These are phyloP conservation scores for Rhizopus delemar DNA, from an alignment of 371 early-diverging fungal species.

Conservation along the genomic window DNA sequence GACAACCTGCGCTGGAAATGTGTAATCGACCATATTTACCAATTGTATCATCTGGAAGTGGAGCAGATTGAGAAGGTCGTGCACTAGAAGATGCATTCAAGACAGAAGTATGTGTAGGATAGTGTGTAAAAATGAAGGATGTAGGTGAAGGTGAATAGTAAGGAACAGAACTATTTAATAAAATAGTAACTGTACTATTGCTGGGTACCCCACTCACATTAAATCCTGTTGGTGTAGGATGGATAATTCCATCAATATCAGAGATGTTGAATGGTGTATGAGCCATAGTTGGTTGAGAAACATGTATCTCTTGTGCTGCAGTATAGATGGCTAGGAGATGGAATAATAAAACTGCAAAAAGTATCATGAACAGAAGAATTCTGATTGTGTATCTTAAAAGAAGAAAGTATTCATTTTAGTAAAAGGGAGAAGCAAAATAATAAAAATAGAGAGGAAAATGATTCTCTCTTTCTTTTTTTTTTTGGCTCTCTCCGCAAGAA, in stretches of 20 bases:
- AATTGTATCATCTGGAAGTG: conserved; percentile 47
- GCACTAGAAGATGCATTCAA: conserved; percentile 34
- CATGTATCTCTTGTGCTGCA: background rate
- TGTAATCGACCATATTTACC: conserved; percentile 46
- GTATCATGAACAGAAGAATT: no score
- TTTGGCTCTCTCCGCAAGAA: no score
- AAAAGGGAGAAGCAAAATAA: background rate
- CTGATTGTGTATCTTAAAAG: no score
- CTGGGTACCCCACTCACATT: background rate
- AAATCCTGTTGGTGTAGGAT: background rate
- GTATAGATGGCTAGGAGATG: background rate
- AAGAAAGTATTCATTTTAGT: no score
- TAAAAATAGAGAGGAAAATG: background rate
- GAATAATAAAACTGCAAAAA: background rate
- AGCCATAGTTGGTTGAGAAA: background rate
- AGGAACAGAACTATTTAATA: background rate
- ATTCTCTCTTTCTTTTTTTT: no score
- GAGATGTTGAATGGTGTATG: background rate
- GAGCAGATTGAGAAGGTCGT: conserved; percentile 45
- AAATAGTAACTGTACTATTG: background rate
- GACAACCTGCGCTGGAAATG: conserved; percentile 26
- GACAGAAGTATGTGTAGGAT: conserved; percentile 11
- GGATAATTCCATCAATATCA: background rate
- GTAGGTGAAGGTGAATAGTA: conserved; percentile 30
- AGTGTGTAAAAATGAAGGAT: conserved; percentile 36